phyloP scores from a whole-genome alignment of 768 basidiomycete genomes.

The Lentinula edodes region DNA sequence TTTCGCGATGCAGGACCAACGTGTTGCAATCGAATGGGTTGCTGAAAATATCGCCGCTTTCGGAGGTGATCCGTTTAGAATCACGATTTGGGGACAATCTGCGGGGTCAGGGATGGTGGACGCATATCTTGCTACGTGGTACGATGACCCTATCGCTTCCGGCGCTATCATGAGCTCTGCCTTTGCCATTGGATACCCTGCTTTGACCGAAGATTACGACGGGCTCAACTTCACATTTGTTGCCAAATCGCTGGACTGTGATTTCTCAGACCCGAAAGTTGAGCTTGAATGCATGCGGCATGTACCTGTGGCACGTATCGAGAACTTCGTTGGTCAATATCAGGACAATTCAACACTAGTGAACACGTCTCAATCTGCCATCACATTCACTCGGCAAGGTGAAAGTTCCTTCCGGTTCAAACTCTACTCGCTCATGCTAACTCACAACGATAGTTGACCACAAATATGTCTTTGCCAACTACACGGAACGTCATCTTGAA shows the following conservation, averaged over 20 bases:
- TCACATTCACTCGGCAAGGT: background rate
- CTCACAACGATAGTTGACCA: background rate
- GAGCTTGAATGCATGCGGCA: conserved; percentile 12
- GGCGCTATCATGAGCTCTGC: conserved; percentile 10
- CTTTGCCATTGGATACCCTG: background rate
- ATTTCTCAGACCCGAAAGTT: background rate
- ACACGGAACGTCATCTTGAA: conserved; percentile 4
- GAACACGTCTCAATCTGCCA: conserved; percentile 7
- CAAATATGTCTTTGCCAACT: conserved; percentile 7
- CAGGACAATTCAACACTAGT: conserved; percentile 4
- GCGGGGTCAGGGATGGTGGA: conserved; percentile 6
- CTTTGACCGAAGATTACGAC: background rate
- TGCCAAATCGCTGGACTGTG: conserved; percentile 9
- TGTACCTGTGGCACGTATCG: conserved; percentile 3
- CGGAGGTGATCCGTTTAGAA: conserved; percentile 23
- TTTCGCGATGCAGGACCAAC: conserved; percentile 23
- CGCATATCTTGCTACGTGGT: conserved; percentile 3
- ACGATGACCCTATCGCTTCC: conserved; percentile 9
- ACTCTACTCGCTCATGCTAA: background rate
- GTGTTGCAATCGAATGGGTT: conserved; percentile 23
- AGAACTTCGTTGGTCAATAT: conserved; percentile 11
- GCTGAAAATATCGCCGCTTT: conserved; percentile 13
- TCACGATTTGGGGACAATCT: conserved; percentile 18
- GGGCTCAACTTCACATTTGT: conserved; percentile 10
- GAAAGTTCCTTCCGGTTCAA: background rate